Conservation (phyloP, 176 grass and related monocot species). For the Triticum turgidum region DNA sequence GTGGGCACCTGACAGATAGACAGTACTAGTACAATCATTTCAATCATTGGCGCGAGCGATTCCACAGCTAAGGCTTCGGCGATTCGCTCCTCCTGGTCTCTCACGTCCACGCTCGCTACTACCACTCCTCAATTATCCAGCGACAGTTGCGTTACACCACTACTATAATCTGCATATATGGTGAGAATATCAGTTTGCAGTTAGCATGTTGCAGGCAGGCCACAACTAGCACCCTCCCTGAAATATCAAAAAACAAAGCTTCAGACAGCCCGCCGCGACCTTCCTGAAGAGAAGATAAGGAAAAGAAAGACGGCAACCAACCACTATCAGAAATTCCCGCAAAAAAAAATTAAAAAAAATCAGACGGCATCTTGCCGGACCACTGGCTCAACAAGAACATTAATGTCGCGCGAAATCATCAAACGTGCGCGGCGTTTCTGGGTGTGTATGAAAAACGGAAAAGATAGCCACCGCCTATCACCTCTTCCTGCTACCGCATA, state of each 20-base stretch:
- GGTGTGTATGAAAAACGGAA: not conserved
- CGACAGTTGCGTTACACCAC: not conserved
- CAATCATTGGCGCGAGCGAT: not conserved
- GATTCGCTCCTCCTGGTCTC: not conserved
- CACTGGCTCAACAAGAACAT: no score
- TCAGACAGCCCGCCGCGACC: not conserved
- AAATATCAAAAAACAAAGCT: not conserved
- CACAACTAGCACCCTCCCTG: not conserved
- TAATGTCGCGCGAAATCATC: not conserved
- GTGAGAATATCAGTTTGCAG: not conserved
- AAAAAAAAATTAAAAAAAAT: no score
- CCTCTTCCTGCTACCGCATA: not conserved
- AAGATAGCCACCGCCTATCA: not conserved
- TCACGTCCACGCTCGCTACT: not conserved
- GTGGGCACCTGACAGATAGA: conserved; percentile 5
- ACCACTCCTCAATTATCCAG: not conserved
- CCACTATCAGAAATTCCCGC: no score
- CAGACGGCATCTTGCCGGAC: no score
- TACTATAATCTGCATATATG: not conserved
- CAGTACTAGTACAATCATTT: not conserved
- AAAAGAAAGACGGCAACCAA: not conserved
- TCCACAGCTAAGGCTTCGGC: not conserved
- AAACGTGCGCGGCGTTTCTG: not conserved
- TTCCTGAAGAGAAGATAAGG: not conserved
- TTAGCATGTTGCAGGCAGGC: conserved; percentile 6